Conservation (phyloP, 1,139 yeast species). For the Geotrichum candidum region DNA sequence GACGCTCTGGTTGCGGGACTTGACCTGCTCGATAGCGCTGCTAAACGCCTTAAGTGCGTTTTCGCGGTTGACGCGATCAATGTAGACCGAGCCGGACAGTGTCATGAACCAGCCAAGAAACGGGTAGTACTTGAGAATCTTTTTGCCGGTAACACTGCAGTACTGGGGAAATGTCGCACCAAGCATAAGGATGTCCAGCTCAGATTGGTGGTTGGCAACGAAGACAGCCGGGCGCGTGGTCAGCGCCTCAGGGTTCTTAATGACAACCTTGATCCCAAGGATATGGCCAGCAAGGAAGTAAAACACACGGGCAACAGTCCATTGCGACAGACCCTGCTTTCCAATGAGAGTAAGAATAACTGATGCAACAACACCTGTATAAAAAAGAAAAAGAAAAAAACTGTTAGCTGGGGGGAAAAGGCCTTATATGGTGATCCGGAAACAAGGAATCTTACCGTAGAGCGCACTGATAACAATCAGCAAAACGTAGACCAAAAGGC, state of each 20-base stretch:
- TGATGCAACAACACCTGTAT: slow-evolving; percentile 65
- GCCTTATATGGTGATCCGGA: background rate
- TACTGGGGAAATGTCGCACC: slow-evolving; percentile 84
- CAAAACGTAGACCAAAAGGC: slow-evolving; percentile 33
- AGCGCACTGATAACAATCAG: slow-evolving; percentile 31
- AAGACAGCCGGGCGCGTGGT: slow-evolving; percentile 63
- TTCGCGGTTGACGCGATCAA: slow-evolving; percentile 73
- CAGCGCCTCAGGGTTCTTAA: slow-evolving; percentile 57
- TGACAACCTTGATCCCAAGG: slow-evolving; percentile 62
- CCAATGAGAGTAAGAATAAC: slow-evolving; percentile 60
- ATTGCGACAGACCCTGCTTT: slow-evolving; percentile 76
- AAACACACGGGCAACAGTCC: slow-evolving; percentile 82
- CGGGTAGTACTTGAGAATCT: slow-evolving; percentile 79
- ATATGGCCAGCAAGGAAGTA: slow-evolving; percentile 53
- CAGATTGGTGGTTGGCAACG: slow-evolving; percentile 84
- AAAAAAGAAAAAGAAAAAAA: background rate
- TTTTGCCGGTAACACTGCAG: slow-evolving; percentile 90
- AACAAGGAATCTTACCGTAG: slow-evolving; percentile 25
- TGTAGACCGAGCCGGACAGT: slow-evolving; percentile 82
- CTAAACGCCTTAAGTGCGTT: slow-evolving; percentile 74
- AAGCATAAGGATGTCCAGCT: slow-evolving; percentile 71
- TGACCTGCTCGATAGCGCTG: slow-evolving; percentile 58
- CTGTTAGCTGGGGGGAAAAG: background rate
- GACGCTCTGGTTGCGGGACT: slow-evolving; percentile 52
- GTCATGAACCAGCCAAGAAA: slow-evolving; percentile 96